Evolutionary conservation across 805 yeast species (phyloP), one percentile per base, ranked within the genome.

Genomic region (Cyberlindnera meyerae): DNA sequence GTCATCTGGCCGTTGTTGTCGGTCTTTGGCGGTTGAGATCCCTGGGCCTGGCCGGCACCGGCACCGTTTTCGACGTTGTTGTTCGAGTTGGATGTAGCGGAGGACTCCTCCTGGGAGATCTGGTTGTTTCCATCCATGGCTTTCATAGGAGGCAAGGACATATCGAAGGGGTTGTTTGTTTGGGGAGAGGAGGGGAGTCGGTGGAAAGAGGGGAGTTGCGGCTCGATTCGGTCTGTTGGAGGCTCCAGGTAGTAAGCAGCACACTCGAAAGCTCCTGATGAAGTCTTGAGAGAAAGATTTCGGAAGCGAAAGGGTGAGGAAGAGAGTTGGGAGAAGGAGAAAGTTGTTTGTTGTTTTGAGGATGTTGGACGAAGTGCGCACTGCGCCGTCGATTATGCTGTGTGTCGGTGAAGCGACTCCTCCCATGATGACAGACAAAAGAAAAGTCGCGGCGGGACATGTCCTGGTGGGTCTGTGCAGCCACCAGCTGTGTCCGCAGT

Each of bases 131-230:
- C 14, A 26, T 44, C 48, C 24, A 38, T 21, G 15, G 48, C 25
- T 28, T 44, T 41, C 40, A 40, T 39, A 33, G 48, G 45, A 18
- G 48, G 48, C 36, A 44, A 24, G 27, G 48, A 44, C 48, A 44
- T 44, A 11, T 8, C 11, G 27, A n/a, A 8, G 6, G 27, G 6
- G 14, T 25, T 13, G 16, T 15, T 13, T 28, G n/a, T n/a, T n/a
- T n/a, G n/a, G n/a, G n/a, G n/a, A n/a, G n/a, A n/a, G n/a, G n/a
- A n/a, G n/a, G n/a, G n/a, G n/a, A n/a, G n/a, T n/a, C n/a, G n/a
- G n/a, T n/a, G n/a, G n/a, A n/a, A n/a, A n/a, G n/a, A n/a, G n/a
- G n/a, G n/a, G n/a, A n/a, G n/a, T n/a, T n/a, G n/a, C n/a, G n/a
- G n/a, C n/a, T n/a, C n/a, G n/a, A n/a, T n/a, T n/a, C n/a, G n/a